Evolutionary conservation across 768 basidiomycete genomes (phyloP), one percentile per base, ranked within the genome.

Genomic region (Kwoniella pini): DNA sequence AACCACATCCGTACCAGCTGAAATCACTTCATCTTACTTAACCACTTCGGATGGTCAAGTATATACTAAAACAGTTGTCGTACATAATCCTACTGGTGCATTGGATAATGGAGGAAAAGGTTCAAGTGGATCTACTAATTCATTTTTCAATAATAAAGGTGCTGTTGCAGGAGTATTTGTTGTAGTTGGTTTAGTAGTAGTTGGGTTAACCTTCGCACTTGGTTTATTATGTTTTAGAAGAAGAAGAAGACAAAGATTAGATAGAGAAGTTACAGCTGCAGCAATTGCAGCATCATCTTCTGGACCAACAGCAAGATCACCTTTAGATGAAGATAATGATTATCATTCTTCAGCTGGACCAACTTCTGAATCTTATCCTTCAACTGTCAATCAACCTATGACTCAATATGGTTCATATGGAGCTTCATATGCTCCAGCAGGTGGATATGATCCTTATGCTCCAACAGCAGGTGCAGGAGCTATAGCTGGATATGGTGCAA

Each of bases 141-240:
- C 58, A 6, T 98, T 96, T 80, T 94, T 95, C 80, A 79, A 79
- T 54, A 90, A 90, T 71, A 85, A 81, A 40, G 85, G 86, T 2
- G 86, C 86, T 6, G 85, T 89, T 10, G 85, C 86, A 1, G 89
- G 87, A 3, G 84, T 86, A n/a, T 90, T 91, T 75, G 81, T 87
- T 5, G 85, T 82, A 10, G 83, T 87, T 15, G 94, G 92, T 9
- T 71, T 91, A 19, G 65, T 87, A 12, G 69, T 81, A 6, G 76
- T 82, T 7, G 82, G 82, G 7, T 60, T 82, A 10, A 64, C 83
- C 26, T 81, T 82, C 71, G 77, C 80, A 30, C 72, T 80, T 31
- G 69, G 83, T 19, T 81, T 83, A 69, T 64, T 80, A 43, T 79
- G 78, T 59, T 67, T 79, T 58, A 54, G 79, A 17, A 54, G 79